Evolutionary conservation across 768 basidiomycete genomes (phyloP).

Genomic region (Suillus placidus): DNA sequence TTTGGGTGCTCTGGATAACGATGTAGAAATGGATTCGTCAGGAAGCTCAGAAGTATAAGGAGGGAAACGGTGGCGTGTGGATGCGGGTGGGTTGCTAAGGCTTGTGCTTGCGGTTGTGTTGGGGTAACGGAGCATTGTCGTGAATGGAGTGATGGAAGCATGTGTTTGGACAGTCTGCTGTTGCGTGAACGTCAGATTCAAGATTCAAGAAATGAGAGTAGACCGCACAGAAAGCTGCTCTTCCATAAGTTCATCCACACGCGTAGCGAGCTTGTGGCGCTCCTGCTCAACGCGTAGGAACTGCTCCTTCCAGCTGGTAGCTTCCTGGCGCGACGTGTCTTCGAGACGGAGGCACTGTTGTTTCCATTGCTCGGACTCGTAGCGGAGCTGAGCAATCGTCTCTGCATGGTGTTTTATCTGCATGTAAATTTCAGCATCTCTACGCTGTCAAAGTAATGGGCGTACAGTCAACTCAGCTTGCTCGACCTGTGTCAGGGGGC

Average conservation of each 20-base stretch:
- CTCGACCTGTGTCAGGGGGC: slow-evolving; percentile 41
- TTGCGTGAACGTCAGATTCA: slow-evolving; percentile 7
- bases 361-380: slow-evolving; percentile 74
- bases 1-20: slow-evolving; percentile 34
- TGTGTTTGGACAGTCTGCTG: slow-evolving; percentile 18
- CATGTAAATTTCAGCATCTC: background rate
- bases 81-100: slow-evolving; percentile 31
- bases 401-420: slow-evolving; percentile 64
- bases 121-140: slow-evolving; percentile 35
- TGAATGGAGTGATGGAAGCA: slow-evolving; percentile 29
- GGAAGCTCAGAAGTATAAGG: slow-evolving; percentile 26
- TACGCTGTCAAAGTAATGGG: slow-evolving; percentile 1
- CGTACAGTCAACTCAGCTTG: slow-evolving; percentile 61
- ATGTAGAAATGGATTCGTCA: slow-evolving; percentile 34
- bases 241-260: slow-evolving; percentile 60
- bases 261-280: slow-evolving; percentile 55
- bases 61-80: slow-evolving; percentile 23
- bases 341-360: slow-evolving; percentile 57
- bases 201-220: background rate
- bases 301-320: slow-evolving; percentile 79
- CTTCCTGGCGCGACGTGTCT: slow-evolving; percentile 48
- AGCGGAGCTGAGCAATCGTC: slow-evolving; percentile 60
- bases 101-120: slow-evolving; percentile 11
- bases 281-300: slow-evolving; percentile 76
- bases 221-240: slow-evolving; percentile 50